phyloP scores from a whole-genome alignment of 176 grass and related monocot species.

The Aechmea fasciata region DNA sequence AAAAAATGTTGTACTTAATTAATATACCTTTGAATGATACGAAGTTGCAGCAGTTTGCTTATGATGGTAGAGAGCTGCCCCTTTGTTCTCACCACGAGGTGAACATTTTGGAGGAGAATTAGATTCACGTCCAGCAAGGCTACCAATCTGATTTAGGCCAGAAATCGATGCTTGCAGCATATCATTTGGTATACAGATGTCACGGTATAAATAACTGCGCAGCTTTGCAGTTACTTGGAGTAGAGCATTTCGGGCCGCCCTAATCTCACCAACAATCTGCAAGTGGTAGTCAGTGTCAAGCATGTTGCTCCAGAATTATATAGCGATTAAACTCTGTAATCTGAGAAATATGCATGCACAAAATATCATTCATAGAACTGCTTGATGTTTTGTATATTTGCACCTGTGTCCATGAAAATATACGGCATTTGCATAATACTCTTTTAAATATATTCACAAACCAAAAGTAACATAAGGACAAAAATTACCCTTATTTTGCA shows the following conservation, averaged over 20 bases:
- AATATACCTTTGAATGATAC: conserved; percentile 62
- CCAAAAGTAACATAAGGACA: background rate
- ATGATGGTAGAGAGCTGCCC: conserved; percentile 42
- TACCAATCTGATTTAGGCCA: background rate
- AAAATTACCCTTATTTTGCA: no score
- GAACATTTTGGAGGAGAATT: conserved; percentile 45
- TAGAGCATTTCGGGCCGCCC: conserved; percentile 85
- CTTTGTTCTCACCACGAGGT: conserved; percentile 41
- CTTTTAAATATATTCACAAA: background rate
- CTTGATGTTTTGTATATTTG: no score
- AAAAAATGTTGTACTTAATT: background rate
- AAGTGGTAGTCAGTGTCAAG: background rate
- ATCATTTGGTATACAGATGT: conserved; percentile 47
- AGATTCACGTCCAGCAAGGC: conserved; percentile 19
- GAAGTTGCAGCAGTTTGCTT: conserved; percentile 32
- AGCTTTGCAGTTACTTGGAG: conserved; percentile 72
- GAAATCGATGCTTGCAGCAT: background rate
- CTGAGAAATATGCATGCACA: background rate
- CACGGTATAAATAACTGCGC: conserved; percentile 65
- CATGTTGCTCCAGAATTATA: background rate
- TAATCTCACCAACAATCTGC: conserved; percentile 97
- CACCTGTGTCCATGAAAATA: background rate
- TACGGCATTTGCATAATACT: background rate
- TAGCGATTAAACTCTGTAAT: background rate
- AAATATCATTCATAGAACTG: no score